Evolutionary conservation across 768 basidiomycete species (phyloP), one percentile per base, ranked within the genome.

Genomic region (Suillus ampliporus): DNA sequence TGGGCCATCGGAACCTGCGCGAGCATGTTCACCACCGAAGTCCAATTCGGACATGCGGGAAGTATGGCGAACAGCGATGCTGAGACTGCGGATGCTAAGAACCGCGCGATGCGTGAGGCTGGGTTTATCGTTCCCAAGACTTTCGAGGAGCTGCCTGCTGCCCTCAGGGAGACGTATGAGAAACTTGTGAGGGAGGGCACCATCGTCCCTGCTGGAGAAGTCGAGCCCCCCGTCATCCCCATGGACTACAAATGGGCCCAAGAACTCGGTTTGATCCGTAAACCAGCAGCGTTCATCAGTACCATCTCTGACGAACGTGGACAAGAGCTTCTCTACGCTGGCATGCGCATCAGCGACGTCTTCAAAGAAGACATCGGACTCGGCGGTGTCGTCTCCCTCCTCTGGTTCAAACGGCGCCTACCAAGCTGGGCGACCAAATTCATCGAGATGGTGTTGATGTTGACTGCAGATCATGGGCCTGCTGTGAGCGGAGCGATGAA

Each of bases 241-340:
- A 98, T 99, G 94, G 97, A 99, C 81, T 99, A 98, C 89, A 98
- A 99, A 84, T 98, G 97, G 97, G 96, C 96, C 40, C 94, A 96
- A 80, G 31, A 31, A 31, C 31, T 31, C 4, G 31, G 31, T 31
- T 6, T 31, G 4, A 31, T 31, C 31, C 31, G 31, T 31, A 31
- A 31, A 31, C 31, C 31, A 3, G 31, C 31, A 31, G 31, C 97
- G 3, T 97, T 97, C 84, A 97, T 97, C 83, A 97, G 95, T 37
- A 97, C 97, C 67, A 99, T 99, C 80, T 97, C 95, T 54, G 97
- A 99, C 79, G 97, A 99, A 84, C 92, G 97, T 73, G 97, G 97
- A 1, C 96, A 99, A 79, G 97, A 99, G 82, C 86, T 99, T 62
- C 79, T 99, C 69, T 99, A 99, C 79, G 95, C 96, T 61, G 97